Base-by-base conservation (phyloP, 2,329 filamentous ascomycete species). In the Eutypa lata region DNA sequence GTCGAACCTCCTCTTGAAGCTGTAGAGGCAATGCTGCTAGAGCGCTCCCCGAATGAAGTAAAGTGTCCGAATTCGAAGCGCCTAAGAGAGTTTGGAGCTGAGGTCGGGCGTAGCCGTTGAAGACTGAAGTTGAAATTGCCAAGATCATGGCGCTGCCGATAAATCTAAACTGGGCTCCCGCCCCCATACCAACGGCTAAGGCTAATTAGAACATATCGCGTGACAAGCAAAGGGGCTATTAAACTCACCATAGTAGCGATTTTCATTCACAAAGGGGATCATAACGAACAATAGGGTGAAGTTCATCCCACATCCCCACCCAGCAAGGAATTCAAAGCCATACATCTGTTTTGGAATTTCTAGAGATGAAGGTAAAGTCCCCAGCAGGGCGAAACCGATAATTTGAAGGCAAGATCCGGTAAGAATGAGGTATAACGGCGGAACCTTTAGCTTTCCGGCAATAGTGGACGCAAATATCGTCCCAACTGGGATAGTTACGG, bases 131-230 rank as follows among this genome's bases (percentile, higher is more conserved):
- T 2, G 59, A 48, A 11, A 63, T 51, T 3, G 61, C 53, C 1
- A 62, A 19, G 2, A 56, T 48, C 1, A 63, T 51, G 2, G 55
- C 19, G 13, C 61, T 48, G 2, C 61, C 61, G 37, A 64, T 62
- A n/a, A 57, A 53, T 16, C 60, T 51, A n/a, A 61, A 59, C 38
- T 64, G 61, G 1, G 48, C 31, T 2, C 51, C 60, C 0, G 59
- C 51, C 2, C 55, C 61, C 48, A 64, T 51, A 1, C 46, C 60
- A n/a, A 60, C 58, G 21, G 59, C 61, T 64, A n/a, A 13, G 10
- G 24, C 1, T 13, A 45, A 13, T 38, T 38, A 38, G 35, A 38
- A 6, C 6, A 6, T 38, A 16, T 38, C 5, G 6, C 35, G 26
- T 31, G 26, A 31, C 49, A 33, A 16, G 37, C 5, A 6, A 14